Evolutionary conservation across 371 early-diverging fungal species (phyloP), one percentile per base, ranked within the genome.

Genomic region (Mortierella sp.): DNA sequence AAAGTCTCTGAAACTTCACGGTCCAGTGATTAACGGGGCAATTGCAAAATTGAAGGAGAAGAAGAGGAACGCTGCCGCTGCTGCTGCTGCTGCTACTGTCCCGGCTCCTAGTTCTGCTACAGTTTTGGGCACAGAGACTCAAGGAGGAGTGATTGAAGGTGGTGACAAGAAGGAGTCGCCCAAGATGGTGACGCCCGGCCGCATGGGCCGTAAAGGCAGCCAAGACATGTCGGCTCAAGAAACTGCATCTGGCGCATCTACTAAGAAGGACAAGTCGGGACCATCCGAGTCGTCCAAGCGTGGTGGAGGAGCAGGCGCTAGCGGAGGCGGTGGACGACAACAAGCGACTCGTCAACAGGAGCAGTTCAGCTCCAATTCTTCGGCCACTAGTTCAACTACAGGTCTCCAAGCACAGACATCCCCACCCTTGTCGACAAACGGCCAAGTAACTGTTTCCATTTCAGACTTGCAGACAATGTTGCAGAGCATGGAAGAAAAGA

Each of bases 31-130:
- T 26, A 83, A 83, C 29, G 82, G 81, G 15, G 71, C 84, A 7
- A 83, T 83, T 56, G 82, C 84, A 0, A 83, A 82, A 60, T 60
- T 83, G 25, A 83, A 83, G 57, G 83, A 82, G 63, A 80, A 76
- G 67, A 75, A 74, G 47, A 75, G 76, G 45, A 70, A 59, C 46
- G 66, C 62, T 43, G 60, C 63, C 7, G 57, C 64, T 21, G 50
- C 57, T 5, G 29, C 56, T 16, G 16, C 68, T 28, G 19, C 51
- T 11, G 57, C 30, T 28, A 26, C n/a, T n/a, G 58, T 62, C n/a
- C 29, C 51, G 67, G 64, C 25, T 7, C 57, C 65, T 25, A 60
- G 58, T 52, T 51, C 70, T 21, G 64, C 57, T n/a, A 63, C 25
- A 37, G 25, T 18, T 19, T 21, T 52, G n/a, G 59, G 58, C 18